Percentiles rank a stretch among this genome's conserved stretches.
These are phyloP conservation scores for Hypoxylon sp. DNA, from an alignment of 2,329 filamentous ascomycete species.

Conservation along the genomic window DNA sequence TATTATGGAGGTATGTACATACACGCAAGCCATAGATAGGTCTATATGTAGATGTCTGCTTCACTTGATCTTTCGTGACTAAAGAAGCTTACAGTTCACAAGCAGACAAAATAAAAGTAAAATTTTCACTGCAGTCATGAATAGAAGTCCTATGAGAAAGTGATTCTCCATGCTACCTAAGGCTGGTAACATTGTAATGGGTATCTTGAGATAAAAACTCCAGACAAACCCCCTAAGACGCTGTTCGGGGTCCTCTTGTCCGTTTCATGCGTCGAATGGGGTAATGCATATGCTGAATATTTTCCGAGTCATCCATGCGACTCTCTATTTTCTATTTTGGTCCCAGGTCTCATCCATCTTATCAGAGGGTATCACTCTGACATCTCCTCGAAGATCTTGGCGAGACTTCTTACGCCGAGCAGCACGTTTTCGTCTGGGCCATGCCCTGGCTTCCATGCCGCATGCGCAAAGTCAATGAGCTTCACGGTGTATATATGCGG, in stretches of 20 bases:
- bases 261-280: constrained; percentile 24
- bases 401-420: constrained; percentile 77
- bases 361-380: constrained; percentile 49
- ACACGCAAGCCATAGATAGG: no score
- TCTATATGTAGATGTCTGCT: background rate
- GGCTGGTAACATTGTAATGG: constrained; percentile 43
- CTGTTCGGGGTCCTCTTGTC: constrained; percentile 29
- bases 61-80: no score
- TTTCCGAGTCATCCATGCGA: constrained; percentile 22
- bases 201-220: constrained; percentile 48
- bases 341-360: constrained; percentile 11
- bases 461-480: constrained; percentile 97
- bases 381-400: constrained; percentile 77
- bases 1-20: background rate
- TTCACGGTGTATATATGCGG: constrained; percentile 79
- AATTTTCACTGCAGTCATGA: constrained; percentile 33
- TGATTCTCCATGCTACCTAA: constrained; percentile 30
- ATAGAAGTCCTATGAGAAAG: constrained; percentile 31
- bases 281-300: constrained; percentile 28
- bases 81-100: background rate
- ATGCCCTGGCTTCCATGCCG: constrained; percentile 81
- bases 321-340: constrained; percentile 2
- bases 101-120: background rate
- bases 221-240: constrained; percentile 40
- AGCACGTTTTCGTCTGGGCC: constrained; percentile 90